phyloP scores from a whole-genome alignment of 441 rosid genomes.

The Gossypium gossypioides region DNA sequence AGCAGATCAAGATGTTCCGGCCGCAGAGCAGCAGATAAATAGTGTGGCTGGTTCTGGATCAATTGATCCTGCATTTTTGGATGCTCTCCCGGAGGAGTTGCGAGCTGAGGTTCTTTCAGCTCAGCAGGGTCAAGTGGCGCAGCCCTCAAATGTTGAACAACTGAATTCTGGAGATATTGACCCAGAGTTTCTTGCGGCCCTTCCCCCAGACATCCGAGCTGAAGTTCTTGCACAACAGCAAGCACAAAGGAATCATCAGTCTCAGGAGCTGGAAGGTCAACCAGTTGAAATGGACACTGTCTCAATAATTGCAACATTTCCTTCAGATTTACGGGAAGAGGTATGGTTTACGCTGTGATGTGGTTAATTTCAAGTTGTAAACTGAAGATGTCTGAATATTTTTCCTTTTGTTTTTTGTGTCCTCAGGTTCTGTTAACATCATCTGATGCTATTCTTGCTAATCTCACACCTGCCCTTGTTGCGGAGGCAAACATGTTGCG shows the following conservation, averaged over 20 bases:
- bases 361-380: background rate
- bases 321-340: conserved; percentile 96
- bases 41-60: conserved; percentile 63
- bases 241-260: conserved; percentile 83
- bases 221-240: conserved; percentile 96
- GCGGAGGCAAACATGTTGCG: conserved; percentile 99
- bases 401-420: conserved; percentile 8
- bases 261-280: conserved; percentile 98
- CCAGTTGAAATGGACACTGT: conserved; percentile 99
- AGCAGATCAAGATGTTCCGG: conserved; percentile 68
- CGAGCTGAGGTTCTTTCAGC: conserved; percentile 97
- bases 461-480: conserved; percentile 94
- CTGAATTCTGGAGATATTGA: conserved; percentile 82
- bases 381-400: background rate
- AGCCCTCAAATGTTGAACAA: conserved; percentile 63
- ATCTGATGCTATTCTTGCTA: conserved; percentile 92
- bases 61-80: conserved; percentile 95
- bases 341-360: conserved; percentile 26
- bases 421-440: conserved; percentile 87
- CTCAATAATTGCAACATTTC: conserved; percentile 94
- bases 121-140: conserved; percentile 75
- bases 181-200: conserved; percentile 99
- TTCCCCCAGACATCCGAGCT: conserved; percentile 90
- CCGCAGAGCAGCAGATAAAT: conserved; percentile 56
- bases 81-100: conserved; percentile 95